Evolutionary conservation across 352 stramenopile genomes (phyloP).

Genomic region (Globisporangium acanthophoron): DNA sequence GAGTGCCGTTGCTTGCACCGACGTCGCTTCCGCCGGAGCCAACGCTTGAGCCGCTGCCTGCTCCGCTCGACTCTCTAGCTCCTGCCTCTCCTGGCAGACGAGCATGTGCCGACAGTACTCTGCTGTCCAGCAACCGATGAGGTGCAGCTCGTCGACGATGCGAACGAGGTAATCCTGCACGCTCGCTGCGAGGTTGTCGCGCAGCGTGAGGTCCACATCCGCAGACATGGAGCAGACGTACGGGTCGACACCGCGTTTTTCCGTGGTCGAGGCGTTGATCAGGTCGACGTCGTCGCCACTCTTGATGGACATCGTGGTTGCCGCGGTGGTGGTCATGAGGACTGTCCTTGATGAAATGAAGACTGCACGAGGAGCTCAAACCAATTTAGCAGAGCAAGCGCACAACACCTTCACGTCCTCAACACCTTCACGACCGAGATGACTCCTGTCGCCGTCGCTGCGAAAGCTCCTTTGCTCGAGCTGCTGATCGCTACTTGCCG

Average conservation of each 20-base stretch:
- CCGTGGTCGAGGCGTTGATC: background rate
- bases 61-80: background rate
- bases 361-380: no score
- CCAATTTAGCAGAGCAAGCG: no score
- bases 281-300: background rate
- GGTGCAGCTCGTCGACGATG: slow-evolving; percentile 51
- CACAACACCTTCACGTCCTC: no score
- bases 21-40: background rate
- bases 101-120: slow-evolving; percentile 14
- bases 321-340: background rate
- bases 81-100: slow-evolving; percentile 6
- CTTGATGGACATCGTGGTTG: background rate
- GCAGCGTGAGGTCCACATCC: slow-evolving; percentile 29
- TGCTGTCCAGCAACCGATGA: slow-evolving; percentile 36
- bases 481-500: no score
- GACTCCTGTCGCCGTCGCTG: no score
- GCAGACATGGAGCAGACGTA: slow-evolving; percentile 32
- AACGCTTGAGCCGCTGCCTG: background rate
- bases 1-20: background rate
- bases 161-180: slow-evolving; percentile 39
- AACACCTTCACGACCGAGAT: no score
- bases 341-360: no score
- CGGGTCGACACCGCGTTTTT: slow-evolving; percentile 7
- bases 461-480: no score
- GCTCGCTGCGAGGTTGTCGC: slow-evolving; percentile 23